phyloP scores from a whole-genome alignment of 257 asterid genomes.

The Solanum appendiculatum region DNA sequence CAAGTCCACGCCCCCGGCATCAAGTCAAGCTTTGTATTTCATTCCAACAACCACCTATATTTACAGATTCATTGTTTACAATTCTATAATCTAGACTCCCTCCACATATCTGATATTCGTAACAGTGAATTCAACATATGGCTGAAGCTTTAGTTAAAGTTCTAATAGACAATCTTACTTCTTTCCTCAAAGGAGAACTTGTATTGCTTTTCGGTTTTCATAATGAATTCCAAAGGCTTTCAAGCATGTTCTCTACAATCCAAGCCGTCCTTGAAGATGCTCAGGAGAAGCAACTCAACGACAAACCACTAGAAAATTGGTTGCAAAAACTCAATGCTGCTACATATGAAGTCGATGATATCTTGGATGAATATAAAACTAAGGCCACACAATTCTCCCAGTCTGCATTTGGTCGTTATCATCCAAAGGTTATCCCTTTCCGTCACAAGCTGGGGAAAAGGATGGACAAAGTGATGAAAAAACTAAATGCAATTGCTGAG shows the following conservation, averaged over 20 bases:
- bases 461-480: not conserved
- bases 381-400: not conserved
- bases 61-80: not conserved
- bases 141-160: not conserved
- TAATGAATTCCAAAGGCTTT: not conserved
- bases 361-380: not conserved
- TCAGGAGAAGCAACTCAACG: not conserved
- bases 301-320: not conserved
- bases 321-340: not conserved
- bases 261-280: not conserved
- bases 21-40: too few species aligned
- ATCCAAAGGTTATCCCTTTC: not conserved
- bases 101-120: too few species aligned
- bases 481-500: constrained; percentile 7
- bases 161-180: not conserved
- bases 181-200: not conserved
- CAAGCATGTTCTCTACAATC: not conserved
- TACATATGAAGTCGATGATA: not conserved
- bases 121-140: not conserved
- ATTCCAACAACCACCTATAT: too few species aligned
- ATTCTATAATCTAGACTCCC: not conserved
- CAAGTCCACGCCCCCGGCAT: fast-evolving
- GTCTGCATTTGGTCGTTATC: not conserved
- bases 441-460: constrained; percentile 11
- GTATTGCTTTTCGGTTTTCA: not conserved